Evolutionary conservation across 139 green algal genomes (phyloP).

Genomic region (Micromonas pusilla): DNA sequence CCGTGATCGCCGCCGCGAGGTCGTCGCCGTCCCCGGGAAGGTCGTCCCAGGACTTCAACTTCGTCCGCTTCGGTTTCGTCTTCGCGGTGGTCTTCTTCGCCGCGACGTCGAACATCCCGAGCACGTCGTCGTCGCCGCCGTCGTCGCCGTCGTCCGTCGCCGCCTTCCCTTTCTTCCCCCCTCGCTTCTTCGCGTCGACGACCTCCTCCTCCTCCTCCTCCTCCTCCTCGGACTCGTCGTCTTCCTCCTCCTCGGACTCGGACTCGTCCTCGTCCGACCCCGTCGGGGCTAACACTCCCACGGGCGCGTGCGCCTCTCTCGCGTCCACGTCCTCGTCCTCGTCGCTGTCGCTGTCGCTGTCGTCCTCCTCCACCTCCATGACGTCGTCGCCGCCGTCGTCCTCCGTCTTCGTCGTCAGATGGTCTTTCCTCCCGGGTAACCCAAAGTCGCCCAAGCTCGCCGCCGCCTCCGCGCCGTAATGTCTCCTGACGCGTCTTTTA

Average conservation of each 20-base stretch:
- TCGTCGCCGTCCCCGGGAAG: slow-evolving; percentile 6
- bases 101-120: slow-evolving; percentile 5
- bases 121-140: slow-evolving; percentile 12
- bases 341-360: not conserved
- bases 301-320: not conserved
- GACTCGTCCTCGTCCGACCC: not conserved
- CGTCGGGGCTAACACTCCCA: not conserved
- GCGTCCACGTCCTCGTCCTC: slow-evolving; percentile 2
- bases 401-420: not conserved
- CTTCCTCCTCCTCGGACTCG: not conserved
- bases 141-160: not conserved
- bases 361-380: slow-evolving; percentile 11
- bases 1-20: not conserved
- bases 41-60: not conserved
- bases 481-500: slow-evolving; percentile 33
- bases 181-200: not conserved
- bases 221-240: not conserved
- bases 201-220: not conserved
- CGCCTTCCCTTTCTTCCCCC: not conserved
- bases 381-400: slow-evolving; percentile 18
- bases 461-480: slow-evolving; percentile 7
- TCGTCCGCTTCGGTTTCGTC: not conserved
- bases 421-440: not conserved
- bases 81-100: slow-evolving; percentile 5
- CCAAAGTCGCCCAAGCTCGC: not conserved